Conservation (phyloP, 352 stramenopile genomes). For the Phytophthora meadii region DNA sequence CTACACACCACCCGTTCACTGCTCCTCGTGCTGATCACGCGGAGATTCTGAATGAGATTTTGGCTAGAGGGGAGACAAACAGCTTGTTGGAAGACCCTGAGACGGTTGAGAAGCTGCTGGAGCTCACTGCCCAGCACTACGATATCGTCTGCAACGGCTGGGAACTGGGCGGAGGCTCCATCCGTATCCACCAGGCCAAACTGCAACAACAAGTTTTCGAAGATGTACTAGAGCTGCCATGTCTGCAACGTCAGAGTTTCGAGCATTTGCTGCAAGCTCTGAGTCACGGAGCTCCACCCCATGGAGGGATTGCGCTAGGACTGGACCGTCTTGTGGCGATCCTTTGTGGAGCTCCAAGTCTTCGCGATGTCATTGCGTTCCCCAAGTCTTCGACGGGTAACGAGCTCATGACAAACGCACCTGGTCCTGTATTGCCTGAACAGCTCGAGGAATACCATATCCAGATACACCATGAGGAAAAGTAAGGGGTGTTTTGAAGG, state of each 20-base stretch:
- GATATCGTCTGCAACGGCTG: conserved; percentile 91
- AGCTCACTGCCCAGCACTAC: conserved; percentile 83
- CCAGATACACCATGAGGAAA: conserved; percentile 47
- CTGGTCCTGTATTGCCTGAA: conserved; percentile 64
- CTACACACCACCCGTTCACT: conserved; percentile 91
- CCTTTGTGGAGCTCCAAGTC: conserved; percentile 74
- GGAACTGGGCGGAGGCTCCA: conserved; percentile 87
- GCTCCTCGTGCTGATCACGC: conserved; percentile 60
- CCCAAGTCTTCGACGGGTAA: conserved; percentile 90
- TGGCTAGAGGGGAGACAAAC: conserved; percentile 35
- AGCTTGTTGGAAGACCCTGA: conserved; percentile 59
- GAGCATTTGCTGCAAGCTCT: conserved; percentile 85
- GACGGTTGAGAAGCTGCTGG: conserved; percentile 60
- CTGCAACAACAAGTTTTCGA: conserved; percentile 84
- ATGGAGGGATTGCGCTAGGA: conserved; percentile 87
- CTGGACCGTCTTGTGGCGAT: conserved; percentile 88
- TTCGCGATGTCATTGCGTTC: conserved; percentile 92
- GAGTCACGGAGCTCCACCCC: conserved; percentile 77
- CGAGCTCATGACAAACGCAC: conserved; percentile 88
- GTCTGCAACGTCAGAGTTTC: conserved; percentile 80
- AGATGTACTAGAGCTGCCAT: conserved; percentile 74
- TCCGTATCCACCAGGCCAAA: conserved; percentile 81
- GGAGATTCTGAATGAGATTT: conserved; percentile 53
- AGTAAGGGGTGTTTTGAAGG: conserved; percentile 13
- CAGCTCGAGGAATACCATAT: conserved; percentile 87